Evolutionary conservation across 139 green algal genomes (phyloP), one percentile per base, ranked within the genome.

Genomic region (Micractinium sp.): DNA sequence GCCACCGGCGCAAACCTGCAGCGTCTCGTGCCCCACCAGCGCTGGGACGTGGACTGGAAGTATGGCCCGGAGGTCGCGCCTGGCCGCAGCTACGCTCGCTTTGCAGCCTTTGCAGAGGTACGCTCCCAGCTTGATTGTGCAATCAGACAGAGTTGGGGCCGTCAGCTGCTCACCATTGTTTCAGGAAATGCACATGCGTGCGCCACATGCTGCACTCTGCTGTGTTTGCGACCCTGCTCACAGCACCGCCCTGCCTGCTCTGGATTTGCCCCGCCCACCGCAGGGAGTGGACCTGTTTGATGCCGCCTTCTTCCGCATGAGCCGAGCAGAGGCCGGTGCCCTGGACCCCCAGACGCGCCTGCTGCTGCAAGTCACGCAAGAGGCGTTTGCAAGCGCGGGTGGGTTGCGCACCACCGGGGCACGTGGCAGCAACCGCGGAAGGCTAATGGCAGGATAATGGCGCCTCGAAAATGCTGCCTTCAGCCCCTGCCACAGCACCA

Each of bases 291-390:
- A 89, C 63, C 82, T 87, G 63, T 88, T 98, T 90, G 96, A 98
- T 77, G 77, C 91, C 0, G 85, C 92, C 0, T 89, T 89, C 29
- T 97, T 98, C 82, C 89, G 92, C 7, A 79, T 98, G 7, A 76
- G 75, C 13, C 41, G 35, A 0, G 60, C 71, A 0, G 96, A 98
- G 86, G 93, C 93, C 0, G 61, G 84, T 0, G 69, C 93, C 13
- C 93, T 98, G 91, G 96, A 98, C 85, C 96, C 96, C 0, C 94
- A 97, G 87, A 90, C 93, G 38, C 93, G 96, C 56, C 71, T 97
- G 80, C 92, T 97, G 73, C 88, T 97, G 79, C 82, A 96, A 87
- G 81, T 94, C 35, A 85, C 86, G 23, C 89, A 81, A 13, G 86
- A 79, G 4, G 94, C 95, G 29, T 63, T 94, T 31, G 53, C 53